Evolutionary conservation across 495 filamentous ascomycete species (phyloP), one percentile per base, ranked within the genome.

Genomic region (Podospora pseudocomata): DNA sequence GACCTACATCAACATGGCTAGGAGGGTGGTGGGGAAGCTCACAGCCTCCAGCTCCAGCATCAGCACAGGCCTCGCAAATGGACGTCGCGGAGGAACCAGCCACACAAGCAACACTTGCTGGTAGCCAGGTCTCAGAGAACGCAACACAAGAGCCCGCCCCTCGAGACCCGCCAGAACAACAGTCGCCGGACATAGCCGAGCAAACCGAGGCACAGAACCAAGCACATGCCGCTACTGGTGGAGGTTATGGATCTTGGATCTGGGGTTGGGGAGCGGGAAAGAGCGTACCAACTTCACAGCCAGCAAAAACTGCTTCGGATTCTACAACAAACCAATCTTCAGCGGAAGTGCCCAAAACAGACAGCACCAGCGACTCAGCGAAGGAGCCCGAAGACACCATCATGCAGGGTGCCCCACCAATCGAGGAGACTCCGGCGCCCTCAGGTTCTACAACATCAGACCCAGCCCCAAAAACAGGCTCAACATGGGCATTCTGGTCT

Each of bases 401-500:
- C 3, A 81, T 83, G 76, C 69, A 79, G 44, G 78, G 83, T 61
- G 77, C 74, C 49, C 78, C 79, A 19, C 68, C 76, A 11, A 65
- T 68, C 58, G 65, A 72, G 6, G 54, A 67, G 18, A 61, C 64
- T 9, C 60, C 75, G 20, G 67, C 68, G 61, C 75, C 78, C 11
- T 75, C 62, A n/a, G 5, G 9, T 23, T 7, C 16, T 5, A 18
- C 54, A 5, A 18, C 55, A 19, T 58, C 55, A 19, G 64, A 71
- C 57, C 77, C 77, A 18, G 70, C 59, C 23, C 75, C 77, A 20
- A 78, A 76, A 34, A 86, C 83, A 68, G 84, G 89, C 20, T 91
- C 91, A 6, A 91, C 89, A 1, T 96, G 92, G 92, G 92, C 89
- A 0, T 96, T 96, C 70, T 96, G 91, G 91, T 92, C 90, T 6